Percentiles rank a stretch among this genome's conserved stretches.
Conservation (phyloP, 331 rosid species). For the Acacia pycnantha region DNA sequence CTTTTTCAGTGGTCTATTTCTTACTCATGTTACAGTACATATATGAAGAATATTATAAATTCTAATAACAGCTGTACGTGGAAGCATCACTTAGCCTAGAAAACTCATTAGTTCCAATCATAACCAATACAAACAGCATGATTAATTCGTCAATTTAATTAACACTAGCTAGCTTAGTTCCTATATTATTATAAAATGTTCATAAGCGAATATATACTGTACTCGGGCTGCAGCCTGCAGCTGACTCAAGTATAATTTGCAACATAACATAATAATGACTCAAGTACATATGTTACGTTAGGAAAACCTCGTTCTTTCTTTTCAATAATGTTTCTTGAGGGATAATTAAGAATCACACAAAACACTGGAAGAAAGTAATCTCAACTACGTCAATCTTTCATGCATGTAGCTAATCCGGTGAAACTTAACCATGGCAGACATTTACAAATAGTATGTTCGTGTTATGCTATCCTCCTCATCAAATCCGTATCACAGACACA, state of each 20-base stretch:
- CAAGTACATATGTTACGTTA: background rate
- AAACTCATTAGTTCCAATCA: background rate
- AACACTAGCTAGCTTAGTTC: background rate
- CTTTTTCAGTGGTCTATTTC: background rate
- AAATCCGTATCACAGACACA: background rate
- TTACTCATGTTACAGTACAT: background rate
- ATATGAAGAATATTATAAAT: background rate
- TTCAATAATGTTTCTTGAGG: background rate
- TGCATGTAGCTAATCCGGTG: background rate
- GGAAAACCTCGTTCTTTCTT: background rate
- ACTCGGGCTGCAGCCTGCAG: background rate
- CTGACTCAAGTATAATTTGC: background rate
- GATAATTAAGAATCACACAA: background rate
- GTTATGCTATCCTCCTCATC: background rate
- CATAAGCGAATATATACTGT: background rate
- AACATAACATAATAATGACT: background rate
- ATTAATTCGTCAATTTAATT: background rate
- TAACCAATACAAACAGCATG: background rate
- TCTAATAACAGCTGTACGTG: background rate
- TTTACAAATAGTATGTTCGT: background rate
- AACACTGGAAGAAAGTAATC: background rate
- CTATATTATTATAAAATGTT: background rate
- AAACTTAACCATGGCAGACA: background rate
- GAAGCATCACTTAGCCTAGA: background rate
- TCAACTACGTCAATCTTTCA: background rate